phyloP scores from a whole-genome alignment of 2,329 filamentous ascomycete species.

The Rhinocladiella mackenziei region DNA sequence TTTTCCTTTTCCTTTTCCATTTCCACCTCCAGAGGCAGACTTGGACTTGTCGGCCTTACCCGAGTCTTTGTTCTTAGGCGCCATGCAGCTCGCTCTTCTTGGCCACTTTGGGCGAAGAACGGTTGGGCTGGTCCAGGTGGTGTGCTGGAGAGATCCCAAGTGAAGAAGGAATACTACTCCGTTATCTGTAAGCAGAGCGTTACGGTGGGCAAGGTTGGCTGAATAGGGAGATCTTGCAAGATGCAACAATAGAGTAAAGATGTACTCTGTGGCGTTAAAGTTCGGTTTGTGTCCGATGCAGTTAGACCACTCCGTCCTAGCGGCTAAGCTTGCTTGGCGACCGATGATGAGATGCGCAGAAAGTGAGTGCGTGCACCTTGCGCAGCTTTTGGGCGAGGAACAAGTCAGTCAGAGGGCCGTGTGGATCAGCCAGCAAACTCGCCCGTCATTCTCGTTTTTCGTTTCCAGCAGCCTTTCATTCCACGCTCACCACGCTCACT shows the following conservation, averaged over 20 bases:
- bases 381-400: slow-evolving; percentile 9
- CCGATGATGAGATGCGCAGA: not conserved
- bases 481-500: slow-evolving; percentile 1
- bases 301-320: not conserved
- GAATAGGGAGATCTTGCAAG: not conserved
- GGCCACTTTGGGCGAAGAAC: not conserved
- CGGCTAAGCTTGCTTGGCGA: not conserved
- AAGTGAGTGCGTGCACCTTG: not conserved
- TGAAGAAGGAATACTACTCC: not conserved
- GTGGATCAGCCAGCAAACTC: slow-evolving; percentile 18
- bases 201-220: not conserved
- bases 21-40: slow-evolving; percentile 24
- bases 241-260: not conserved
- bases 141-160: not conserved
- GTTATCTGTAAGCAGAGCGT: no score
- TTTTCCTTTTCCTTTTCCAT: slow-evolving; percentile 42
- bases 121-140: not conserved
- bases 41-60: slow-evolving; percentile 32
- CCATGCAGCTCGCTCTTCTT: slow-evolving; percentile 32
- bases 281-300: not conserved
- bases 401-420: slow-evolving; percentile 18
- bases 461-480: slow-evolving; percentile 9
- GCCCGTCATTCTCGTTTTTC: slow-evolving; percentile 12
- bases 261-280: not conserved
- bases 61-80: slow-evolving; percentile 40